Conservation (phyloP, 768 basidiomycete genomes). For the Calocybe gangraenosa region DNA sequence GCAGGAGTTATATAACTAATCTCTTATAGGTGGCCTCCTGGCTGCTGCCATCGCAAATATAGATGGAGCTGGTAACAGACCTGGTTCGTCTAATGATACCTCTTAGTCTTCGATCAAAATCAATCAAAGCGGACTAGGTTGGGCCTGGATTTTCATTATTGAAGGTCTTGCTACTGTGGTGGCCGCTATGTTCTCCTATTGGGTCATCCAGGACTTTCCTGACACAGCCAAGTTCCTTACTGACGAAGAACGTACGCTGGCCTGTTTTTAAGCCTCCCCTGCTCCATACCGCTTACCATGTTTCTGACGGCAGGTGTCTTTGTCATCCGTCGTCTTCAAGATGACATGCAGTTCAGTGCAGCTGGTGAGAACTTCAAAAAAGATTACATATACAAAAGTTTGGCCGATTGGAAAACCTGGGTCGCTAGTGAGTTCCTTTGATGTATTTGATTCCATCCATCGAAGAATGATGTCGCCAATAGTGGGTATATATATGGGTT, state of each 20-base stretch:
- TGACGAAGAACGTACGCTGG: slow-evolving; percentile 49
- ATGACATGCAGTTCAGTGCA: slow-evolving; percentile 64
- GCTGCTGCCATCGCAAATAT: slow-evolving; percentile 68
- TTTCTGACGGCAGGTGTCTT: slow-evolving; percentile 41
- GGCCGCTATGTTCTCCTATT: slow-evolving; percentile 57
- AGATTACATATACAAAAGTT: slow-evolving; percentile 54
- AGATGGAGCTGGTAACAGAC: slow-evolving; percentile 60
- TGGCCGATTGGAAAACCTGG: slow-evolving; percentile 74
- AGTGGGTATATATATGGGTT: slow-evolving; percentile 74
- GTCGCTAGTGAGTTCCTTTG: slow-evolving; percentile 45
- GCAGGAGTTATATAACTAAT: not conserved
- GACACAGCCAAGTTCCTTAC: slow-evolving; percentile 69
- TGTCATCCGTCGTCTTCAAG: slow-evolving; percentile 59
- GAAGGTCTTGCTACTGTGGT: slow-evolving; percentile 70
- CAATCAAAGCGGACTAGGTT: slow-evolving; percentile 25
- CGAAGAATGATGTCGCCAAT: not conserved
- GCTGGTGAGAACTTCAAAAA: slow-evolving; percentile 52
- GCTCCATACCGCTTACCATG: not conserved
- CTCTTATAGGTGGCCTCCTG: slow-evolving; percentile 52
- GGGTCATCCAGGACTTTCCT: slow-evolving; percentile 76
- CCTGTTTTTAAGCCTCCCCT: not conserved
- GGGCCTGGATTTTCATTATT: slow-evolving; percentile 74
- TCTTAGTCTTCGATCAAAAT: not conserved
- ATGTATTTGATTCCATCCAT: not conserved
- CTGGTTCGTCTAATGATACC: slow-evolving; percentile 42